Conservation (phyloP, 2,329 filamentous ascomycete species). For the Cercospora zeina region DNA sequence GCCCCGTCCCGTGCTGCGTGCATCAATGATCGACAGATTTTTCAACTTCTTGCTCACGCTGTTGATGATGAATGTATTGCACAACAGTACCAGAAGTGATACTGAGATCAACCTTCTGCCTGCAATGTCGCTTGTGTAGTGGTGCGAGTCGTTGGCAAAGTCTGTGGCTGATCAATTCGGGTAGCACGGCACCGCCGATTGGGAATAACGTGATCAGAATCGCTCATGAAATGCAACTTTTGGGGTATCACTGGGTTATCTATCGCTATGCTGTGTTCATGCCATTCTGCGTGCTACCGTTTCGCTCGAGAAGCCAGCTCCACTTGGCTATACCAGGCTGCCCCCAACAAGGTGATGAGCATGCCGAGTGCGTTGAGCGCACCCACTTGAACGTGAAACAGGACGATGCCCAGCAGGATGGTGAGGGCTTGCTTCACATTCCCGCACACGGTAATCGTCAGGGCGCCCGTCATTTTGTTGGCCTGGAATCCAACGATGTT, state of each 20-base stretch:
- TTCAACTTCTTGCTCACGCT: neutral
- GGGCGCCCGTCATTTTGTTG: conserved; percentile 43
- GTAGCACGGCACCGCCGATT: neutral
- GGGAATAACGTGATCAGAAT: neutral
- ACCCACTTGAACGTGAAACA: conserved; percentile 41
- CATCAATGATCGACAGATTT: neutral
- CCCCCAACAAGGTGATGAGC: conserved; percentile 56
- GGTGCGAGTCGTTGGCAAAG: neutral
- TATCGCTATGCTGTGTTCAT: neutral
- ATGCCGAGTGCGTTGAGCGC: conserved; percentile 56
- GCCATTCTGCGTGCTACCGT: conserved; percentile 6
- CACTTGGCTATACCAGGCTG: conserved; percentile 60
- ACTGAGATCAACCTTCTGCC: neutral
- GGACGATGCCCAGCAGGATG: conserved; percentile 41
- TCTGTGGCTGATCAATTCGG: neutral
- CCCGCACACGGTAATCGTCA: conserved; percentile 42
- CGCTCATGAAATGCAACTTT: neutral
- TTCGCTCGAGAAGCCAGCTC: conserved; percentile 45
- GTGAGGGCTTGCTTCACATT: conserved; percentile 45
- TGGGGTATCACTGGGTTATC: neutral
- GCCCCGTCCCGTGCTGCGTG: neutral
- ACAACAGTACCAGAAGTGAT: neutral
- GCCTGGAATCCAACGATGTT: conserved; percentile 44
- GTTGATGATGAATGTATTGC: neutral
- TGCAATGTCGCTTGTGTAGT: neutral